A percentile compares a stretch with the other conserved stretches of the same genome.
phyloP scores from a whole-genome alignment of 805 yeast genomes.

The Candida yuanshanica region DNA sequence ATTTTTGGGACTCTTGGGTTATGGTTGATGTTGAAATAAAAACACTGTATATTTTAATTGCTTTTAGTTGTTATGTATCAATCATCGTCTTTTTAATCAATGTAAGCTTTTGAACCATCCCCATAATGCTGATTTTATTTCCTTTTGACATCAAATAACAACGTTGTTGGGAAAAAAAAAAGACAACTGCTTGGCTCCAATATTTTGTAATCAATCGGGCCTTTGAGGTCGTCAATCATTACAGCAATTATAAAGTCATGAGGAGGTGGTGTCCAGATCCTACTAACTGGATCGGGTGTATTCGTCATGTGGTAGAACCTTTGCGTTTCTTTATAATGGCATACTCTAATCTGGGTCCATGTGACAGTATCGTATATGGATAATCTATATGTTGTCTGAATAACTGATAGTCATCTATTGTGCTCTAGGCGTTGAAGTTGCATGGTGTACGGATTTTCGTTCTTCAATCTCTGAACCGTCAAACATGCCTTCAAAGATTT shows the following conservation, averaged over 20 bases:
- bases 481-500: constrained; percentile 9
- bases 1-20: constrained; percentile 5
- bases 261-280: too few species aligned
- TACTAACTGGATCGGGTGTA: too few species aligned
- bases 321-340: too few species aligned
- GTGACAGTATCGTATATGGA: constrained; percentile 10
- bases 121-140: neutral
- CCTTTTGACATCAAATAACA: neutral
- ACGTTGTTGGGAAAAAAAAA: too few species aligned
- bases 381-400: constrained; percentile 1
- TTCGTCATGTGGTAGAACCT: too few species aligned
- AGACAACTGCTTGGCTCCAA: too few species aligned
- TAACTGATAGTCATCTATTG: constrained; percentile 14
- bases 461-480: too few species aligned
- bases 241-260: too few species aligned
- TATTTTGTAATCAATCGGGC: too few species aligned
- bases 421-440: constrained; percentile 21
- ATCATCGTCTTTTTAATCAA: constrained; percentile 3
- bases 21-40: constrained; percentile 16
- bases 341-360: too few species aligned
- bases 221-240: too few species aligned
- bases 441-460: too few species aligned
- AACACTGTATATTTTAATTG: constrained; percentile 10
- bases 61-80: constrained; percentile 15
- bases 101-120: neutral